phyloP scores from a whole-genome alignment of 495 filamentous ascomycete genomes.

The Neurospora sp. region DNA sequence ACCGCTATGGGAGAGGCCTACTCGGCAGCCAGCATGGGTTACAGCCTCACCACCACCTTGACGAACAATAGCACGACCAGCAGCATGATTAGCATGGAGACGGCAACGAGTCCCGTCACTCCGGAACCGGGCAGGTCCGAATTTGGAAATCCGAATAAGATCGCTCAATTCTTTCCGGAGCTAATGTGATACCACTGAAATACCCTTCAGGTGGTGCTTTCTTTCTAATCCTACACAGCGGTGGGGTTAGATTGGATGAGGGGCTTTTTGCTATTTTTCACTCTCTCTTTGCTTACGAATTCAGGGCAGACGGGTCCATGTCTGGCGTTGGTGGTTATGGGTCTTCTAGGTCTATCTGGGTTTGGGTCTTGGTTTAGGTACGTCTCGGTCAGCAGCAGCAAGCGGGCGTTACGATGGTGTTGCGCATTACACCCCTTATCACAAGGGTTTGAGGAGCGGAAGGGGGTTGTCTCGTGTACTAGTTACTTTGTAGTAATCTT shows the following conservation, averaged over 20 bases:
- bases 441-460: background rate
- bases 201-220: background rate
- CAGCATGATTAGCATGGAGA: background rate
- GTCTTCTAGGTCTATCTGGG: background rate
- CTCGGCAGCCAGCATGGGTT: background rate
- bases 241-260: background rate
- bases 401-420: background rate
- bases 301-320: background rate
- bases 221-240: background rate
- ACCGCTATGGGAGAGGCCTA: slow-evolving; percentile 11
- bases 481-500: background rate
- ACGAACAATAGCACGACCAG: slow-evolving; percentile 3
- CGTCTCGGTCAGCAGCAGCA: background rate
- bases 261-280: background rate
- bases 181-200: slow-evolving; percentile 7
- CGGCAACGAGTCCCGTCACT: slow-evolving; percentile 13
- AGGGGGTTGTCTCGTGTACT: background rate
- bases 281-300: background rate
- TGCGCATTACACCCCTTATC: background rate
- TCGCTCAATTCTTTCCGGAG: slow-evolving; percentile 28
- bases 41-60: background rate
- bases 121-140: slow-evolving; percentile 20
- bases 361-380: background rate
- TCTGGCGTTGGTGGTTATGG: background rate
- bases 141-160: slow-evolving; percentile 28